Evolutionary conservation across 1,284 basidiomycete species (phyloP).

Genomic region (Ceratorhiza oryzae-sativae): DNA sequence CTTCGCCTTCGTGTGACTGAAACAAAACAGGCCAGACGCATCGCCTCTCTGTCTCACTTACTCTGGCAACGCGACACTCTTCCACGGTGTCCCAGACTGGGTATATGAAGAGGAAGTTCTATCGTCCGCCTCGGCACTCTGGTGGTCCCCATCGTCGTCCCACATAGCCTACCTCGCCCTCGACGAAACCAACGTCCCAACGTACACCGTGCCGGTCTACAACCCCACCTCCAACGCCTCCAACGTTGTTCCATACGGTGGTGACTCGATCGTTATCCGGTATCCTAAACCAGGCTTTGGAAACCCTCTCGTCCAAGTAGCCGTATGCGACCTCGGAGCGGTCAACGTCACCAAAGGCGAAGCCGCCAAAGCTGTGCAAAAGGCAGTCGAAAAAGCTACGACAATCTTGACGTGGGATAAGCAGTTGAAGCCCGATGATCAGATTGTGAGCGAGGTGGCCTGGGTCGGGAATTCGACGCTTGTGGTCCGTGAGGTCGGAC

Average conservation of each 20-base stretch:
- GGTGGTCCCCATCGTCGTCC: slow-evolving; percentile 88
- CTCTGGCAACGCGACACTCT: slow-evolving; percentile 82
- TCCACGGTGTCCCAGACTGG: slow-evolving; percentile 97
- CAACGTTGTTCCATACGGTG: slow-evolving; percentile 76
- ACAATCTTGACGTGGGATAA: slow-evolving; percentile 71
- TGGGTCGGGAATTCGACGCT: slow-evolving; percentile 85
- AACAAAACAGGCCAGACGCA: slow-evolving; percentile 51
- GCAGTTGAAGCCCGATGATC: slow-evolving; percentile 65
- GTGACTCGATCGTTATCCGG: slow-evolving; percentile 78
- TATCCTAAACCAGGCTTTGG: slow-evolving; percentile 92
- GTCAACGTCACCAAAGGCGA: slow-evolving; percentile 50
- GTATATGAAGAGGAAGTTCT: slow-evolving; percentile 97
- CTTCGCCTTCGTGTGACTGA: neutral
- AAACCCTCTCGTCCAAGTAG: slow-evolving; percentile 87
- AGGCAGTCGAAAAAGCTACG: slow-evolving; percentile 56
- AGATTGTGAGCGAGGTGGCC: slow-evolving; percentile 80
- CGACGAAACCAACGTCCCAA: slow-evolving; percentile 87
- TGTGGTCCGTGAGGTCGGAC: slow-evolving; percentile 85
- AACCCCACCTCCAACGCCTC: slow-evolving; percentile 77
- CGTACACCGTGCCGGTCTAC: slow-evolving; percentile 89
- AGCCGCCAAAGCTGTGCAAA: slow-evolving; percentile 47
- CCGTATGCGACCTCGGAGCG: slow-evolving; percentile 77
- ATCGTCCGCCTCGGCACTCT: slow-evolving; percentile 74
- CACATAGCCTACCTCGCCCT: slow-evolving; percentile 85
- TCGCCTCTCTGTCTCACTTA: slow-evolving; percentile 79